Base-by-base conservation (phyloP, 1,284 basidiomycete species). In the Stereum hirsutum region DNA sequence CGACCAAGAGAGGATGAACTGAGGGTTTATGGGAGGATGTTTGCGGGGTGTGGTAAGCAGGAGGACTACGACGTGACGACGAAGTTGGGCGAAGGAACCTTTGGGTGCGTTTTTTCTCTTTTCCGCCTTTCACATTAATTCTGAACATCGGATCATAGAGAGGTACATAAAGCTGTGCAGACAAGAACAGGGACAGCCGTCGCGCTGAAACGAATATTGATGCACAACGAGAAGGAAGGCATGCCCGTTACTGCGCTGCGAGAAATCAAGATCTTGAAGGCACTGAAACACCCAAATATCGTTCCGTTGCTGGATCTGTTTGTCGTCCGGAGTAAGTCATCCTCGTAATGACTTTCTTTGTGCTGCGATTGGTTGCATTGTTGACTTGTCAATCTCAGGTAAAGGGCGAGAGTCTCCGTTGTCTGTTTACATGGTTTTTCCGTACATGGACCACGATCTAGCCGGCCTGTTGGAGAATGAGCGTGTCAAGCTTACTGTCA, bases 361-460 rank as follows among this genome's bases (percentile, higher is more conserved):
- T 42, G 6, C 12, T 39, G 8, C 41, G n/a, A n/a, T n/a, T n/a
- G n/a, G n/a, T n/a, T n/a, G n/a, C n/a, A n/a, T n/a, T n/a, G n/a
- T n/a, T n/a, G n/a, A n/a, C n/a, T 52, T 12, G 46, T 25, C 7
- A 6, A 10, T 20, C 12, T 17, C 42, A 82, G 78, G 79, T 57
- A 78, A 66, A 47, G 71, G 75, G 24, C 79, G 75, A 55, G 76
- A 77, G 24, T 57, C 62, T 31, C 76, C 83, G 35, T 73, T 92
- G 31, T 97, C 84, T 6, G 89, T 92, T 15, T 97, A 90, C 65
- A 97, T 99, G 94, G 94, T 98, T 26, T 98, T 98, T 58, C 95
- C 95, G 0, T 99, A 96, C 65, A 97, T 98, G 93, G 95, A 98
- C 56, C 96, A 99, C 58, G 95, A 99, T 64, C 77, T 99, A 20